Conservation (phyloP, 495 filamentous ascomycete genomes). For the Cryomyces antarcticus region DNA sequence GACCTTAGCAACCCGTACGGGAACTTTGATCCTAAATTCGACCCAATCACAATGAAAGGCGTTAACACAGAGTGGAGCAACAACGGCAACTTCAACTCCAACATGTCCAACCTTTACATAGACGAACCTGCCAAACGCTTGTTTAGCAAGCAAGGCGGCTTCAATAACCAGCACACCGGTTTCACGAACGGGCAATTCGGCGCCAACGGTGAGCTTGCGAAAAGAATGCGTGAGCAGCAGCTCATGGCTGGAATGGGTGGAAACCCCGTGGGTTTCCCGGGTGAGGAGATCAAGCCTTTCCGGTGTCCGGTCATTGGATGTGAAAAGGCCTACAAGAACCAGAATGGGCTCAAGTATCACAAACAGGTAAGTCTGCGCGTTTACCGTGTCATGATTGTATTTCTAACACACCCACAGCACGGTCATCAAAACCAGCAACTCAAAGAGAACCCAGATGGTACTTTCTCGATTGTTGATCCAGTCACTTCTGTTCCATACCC, state of each 20-base stretch:
- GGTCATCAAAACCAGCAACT: slow-evolving; percentile 92
- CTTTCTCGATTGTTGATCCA: slow-evolving; percentile 94
- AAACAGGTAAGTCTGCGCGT: slow-evolving; percentile 37
- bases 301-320: slow-evolving; percentile 95
- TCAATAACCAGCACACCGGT: slow-evolving; percentile 38
- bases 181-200: slow-evolving; percentile 48
- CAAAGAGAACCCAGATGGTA: slow-evolving; percentile 87
- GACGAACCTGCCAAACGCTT: slow-evolving; percentile 89
- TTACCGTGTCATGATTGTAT: not conserved
- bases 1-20: slow-evolving; percentile 6
- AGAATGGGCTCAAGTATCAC: slow-evolving; percentile 87
- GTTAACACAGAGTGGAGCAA: not conserved
- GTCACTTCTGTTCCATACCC: slow-evolving; percentile 86
- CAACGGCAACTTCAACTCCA: slow-evolving; percentile 12
- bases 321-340: slow-evolving; percentile 99
- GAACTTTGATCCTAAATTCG: too few species aligned
- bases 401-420: slow-evolving; percentile 33
- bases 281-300: slow-evolving; percentile 75
- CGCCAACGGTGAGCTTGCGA: slow-evolving; percentile 53
- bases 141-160: slow-evolving; percentile 63
- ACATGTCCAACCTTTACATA: slow-evolving; percentile 55
- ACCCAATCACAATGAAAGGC: not conserved
- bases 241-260: slow-evolving; percentile 33
- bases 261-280: slow-evolving; percentile 10
- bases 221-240: slow-evolving; percentile 34